Base-by-base conservation (phyloP, 2,329 filamentous ascomycete species). In the Nectriaceae sp. region DNA sequence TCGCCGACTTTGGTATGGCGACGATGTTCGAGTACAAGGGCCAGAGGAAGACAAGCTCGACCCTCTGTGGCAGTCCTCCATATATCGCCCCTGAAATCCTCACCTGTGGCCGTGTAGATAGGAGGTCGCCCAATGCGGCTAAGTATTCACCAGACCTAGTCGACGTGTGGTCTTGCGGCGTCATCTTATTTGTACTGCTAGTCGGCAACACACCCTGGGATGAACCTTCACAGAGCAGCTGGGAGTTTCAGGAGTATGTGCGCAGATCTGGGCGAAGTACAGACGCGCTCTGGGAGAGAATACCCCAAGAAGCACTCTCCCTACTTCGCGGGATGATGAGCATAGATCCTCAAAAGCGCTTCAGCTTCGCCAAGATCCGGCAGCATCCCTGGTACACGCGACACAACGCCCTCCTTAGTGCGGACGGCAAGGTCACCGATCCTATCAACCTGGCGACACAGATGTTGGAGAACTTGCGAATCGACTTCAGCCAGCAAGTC, bases 121-220 rank as follows among this genome's bases (percentile, higher is more conserved):
- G 75, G 64, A 72, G 67, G 40, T 66, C 77, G 35, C 60, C 77
- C 31, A 71, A 79, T 43, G 74, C 78, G 21, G 62, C 66, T 40
- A 84, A 87, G 46, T 93, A 93, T 64, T 78, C 80, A 22, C 85
- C 92, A 6, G 90, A 97, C 53, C 72, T 90, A 36, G 89, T 90
- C 31, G 94, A 99, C 65, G 87, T 99, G 47, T 99, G 95, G 95
- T 97, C 92, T 15, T 97, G 92, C 61, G 94, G 94, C 26, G 91
- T 99, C 44, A 95, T 99, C n/a, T 77, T 99, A 4, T 99, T 99
- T 64, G 94, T 97, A 29, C 76, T 99, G 4, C 76, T 99, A 3
- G 91, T 96, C 1, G 94, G 94, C 10, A 99, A 99, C 66, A 99
- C 94, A 2, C 94, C 94, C 0, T 99, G 94, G 94, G 94, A 97